A percentile compares a stretch with the other conserved stretches of the same genome.
These are phyloP conservation scores for Uromyces viciae-fabae DNA, from an alignment of 1,284 basidiomycete genomes.

Conservation along the genomic window DNA sequence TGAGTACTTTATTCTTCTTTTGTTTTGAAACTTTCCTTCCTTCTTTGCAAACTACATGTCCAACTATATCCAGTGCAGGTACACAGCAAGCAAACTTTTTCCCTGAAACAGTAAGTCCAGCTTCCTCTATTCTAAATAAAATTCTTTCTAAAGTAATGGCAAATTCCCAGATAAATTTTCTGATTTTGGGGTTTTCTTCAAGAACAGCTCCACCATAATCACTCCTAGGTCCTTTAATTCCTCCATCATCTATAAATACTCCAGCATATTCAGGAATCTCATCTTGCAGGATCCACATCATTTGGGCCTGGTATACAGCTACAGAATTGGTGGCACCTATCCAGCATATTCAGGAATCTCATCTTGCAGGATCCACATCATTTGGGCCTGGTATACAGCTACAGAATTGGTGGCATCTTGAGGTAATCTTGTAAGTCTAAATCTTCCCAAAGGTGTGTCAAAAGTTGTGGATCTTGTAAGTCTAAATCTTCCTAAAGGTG, in stretches of 20 bases:
- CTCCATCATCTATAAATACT: conserved; percentile 15
- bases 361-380: no score
- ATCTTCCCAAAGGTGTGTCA: no score
- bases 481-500: background rate
- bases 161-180: conserved; percentile 10
- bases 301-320: background rate
- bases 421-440: conserved; percentile 2
- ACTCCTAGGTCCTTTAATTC: background rate
- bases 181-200: background rate
- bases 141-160: conserved; percentile 2
- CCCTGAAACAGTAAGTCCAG: conserved; percentile 8
- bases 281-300: background rate
- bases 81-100: background rate
- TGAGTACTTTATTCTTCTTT: conserved; percentile 2
- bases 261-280: background rate
- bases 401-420: conserved; percentile 1
- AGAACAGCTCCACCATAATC: background rate
- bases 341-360: no score
- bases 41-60: background rate
- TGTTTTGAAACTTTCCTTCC: background rate
- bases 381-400: no score
- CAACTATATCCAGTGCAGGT: background rate
- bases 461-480: no score
- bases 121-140: conserved; percentile 21
- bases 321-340: no score